Conservation (phyloP, 116 monocot species). For the Dioscorea cayenensis region DNA sequence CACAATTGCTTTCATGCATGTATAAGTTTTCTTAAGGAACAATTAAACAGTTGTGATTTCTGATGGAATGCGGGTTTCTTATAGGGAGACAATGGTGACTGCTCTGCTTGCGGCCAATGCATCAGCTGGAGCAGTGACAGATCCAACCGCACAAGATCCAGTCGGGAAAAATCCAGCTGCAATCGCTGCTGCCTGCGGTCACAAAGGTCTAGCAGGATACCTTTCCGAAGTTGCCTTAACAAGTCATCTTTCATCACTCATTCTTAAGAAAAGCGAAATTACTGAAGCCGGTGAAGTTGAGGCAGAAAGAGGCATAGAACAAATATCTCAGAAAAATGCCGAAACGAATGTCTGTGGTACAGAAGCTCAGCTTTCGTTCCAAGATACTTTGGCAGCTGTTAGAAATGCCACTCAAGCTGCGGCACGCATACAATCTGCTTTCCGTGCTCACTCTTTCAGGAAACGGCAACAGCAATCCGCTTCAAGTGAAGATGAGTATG, state of each 20-base stretch:
- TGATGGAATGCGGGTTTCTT: not conserved
- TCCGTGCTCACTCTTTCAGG: slow-evolving; percentile 83
- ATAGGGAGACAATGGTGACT: slow-evolving; percentile 91
- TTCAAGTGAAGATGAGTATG: slow-evolving; percentile 35
- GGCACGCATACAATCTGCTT: slow-evolving; percentile 85
- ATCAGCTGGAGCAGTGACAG: slow-evolving; percentile 73
- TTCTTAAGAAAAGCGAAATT: slow-evolving; percentile 47
- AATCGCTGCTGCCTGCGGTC: slow-evolving; percentile 56
- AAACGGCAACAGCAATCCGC: slow-evolving; percentile 40
- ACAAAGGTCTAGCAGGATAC: slow-evolving; percentile 84
- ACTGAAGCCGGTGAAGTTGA: slow-evolving; percentile 38
- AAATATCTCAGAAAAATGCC: slow-evolving; percentile 39
- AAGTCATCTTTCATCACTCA: slow-evolving; percentile 69
- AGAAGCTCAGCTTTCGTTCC: slow-evolving; percentile 69
- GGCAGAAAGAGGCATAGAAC: slow-evolving; percentile 55
- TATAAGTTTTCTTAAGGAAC: not conserved
- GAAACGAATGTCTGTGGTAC: slow-evolving; percentile 37
- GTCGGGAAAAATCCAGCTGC: slow-evolving; percentile 74
- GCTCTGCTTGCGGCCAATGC: slow-evolving; percentile 82
- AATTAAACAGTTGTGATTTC: not conserved
- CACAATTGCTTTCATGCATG: not conserved
- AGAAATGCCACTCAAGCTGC: slow-evolving; percentile 88
- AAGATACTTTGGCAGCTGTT: slow-evolving; percentile 76
- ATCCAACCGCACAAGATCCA: slow-evolving; percentile 81
- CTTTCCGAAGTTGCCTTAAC: slow-evolving; percentile 80